Evolutionary conservation across 495 filamentous ascomycete genomes (phyloP).

Genomic region (Physcia stellaris): DNA sequence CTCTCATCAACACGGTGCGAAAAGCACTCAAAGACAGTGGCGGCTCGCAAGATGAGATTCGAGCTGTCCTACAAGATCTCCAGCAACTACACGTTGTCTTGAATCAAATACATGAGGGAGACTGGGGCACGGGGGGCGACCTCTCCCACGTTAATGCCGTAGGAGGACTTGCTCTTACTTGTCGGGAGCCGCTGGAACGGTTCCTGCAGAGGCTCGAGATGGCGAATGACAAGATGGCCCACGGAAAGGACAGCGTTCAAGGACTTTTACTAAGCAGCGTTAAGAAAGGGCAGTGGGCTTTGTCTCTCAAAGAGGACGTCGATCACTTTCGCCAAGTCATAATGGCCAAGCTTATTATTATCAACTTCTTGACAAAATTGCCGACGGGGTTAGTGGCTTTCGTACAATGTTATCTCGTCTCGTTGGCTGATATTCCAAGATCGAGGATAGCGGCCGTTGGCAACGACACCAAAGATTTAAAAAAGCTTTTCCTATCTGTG

Average conservation of each 20-base stretch:
- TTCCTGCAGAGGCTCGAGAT: slow-evolving; percentile 18
- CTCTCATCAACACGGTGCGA: slow-evolving; percentile 1
- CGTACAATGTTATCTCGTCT: no score
- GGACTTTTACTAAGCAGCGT: slow-evolving; percentile 10
- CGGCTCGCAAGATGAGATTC: slow-evolving; percentile 11
- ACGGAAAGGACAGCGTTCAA: slow-evolving; percentile 1
- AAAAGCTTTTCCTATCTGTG: no score
- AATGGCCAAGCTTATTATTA: no score
- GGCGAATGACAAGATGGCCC: slow-evolving; percentile 15
- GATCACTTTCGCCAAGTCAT: no score
- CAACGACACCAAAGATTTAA: no score
- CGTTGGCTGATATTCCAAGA: no score
- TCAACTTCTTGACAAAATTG: no score
- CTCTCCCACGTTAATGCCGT: slow-evolving; percentile 14
- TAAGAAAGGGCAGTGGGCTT: slow-evolving; percentile 19
- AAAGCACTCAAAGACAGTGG: slow-evolving; percentile 13
- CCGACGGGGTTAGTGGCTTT: no score
- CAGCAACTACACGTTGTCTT: slow-evolving; percentile 20
- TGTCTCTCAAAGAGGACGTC: slow-evolving; percentile 20
- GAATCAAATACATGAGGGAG: slow-evolving; percentile 15
- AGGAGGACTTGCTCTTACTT: slow-evolving; percentile 16
- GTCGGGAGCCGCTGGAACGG: slow-evolving; percentile 18
- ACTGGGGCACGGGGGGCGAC: slow-evolving; percentile 13
- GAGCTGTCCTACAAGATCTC: slow-evolving; percentile 15
- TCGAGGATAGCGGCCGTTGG: no score